Evolutionary conservation across 176 grass and related monocot species (phyloP).

Genomic region (Cenchrus fungigraminus): DNA sequence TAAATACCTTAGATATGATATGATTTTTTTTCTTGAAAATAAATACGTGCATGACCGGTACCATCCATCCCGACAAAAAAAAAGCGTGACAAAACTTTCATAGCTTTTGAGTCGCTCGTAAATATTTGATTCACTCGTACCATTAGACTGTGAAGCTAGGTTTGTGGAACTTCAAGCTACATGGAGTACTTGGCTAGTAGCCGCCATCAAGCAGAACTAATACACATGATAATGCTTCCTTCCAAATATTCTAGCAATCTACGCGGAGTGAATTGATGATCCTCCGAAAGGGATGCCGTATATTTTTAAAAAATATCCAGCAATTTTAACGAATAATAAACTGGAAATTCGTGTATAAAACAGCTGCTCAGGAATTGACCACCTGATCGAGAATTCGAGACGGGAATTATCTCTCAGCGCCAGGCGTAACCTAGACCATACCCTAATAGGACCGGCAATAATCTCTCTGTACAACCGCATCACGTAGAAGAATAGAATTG

Average conservation of each 20-base stretch:
- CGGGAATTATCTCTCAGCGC: not conserved
- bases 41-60: not conserved
- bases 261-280: no score
- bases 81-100: not conserved
- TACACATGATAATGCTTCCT: not conserved
- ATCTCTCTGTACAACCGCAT: not conserved
- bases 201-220: not conserved
- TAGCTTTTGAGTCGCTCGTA: not conserved
- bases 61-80: not conserved
- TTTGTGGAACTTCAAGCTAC: not conserved
- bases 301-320: not conserved
- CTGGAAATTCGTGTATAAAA: no score
- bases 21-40: no score
- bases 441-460: not conserved
- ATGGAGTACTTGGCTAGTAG: not conserved
- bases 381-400: not conserved
- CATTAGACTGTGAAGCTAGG: not conserved
- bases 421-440: not conserved
- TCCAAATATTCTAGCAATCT: not conserved
- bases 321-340: no score
- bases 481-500: not conserved
- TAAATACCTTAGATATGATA: not conserved
- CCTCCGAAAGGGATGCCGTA: no score
- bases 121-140: not conserved
- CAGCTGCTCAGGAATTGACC: not conserved